A percentile compares a stretch with the other conserved stretches of the same genome.
Conservation (phyloP, 331 rosid species). For the Erythrophleum ivorense region DNA sequence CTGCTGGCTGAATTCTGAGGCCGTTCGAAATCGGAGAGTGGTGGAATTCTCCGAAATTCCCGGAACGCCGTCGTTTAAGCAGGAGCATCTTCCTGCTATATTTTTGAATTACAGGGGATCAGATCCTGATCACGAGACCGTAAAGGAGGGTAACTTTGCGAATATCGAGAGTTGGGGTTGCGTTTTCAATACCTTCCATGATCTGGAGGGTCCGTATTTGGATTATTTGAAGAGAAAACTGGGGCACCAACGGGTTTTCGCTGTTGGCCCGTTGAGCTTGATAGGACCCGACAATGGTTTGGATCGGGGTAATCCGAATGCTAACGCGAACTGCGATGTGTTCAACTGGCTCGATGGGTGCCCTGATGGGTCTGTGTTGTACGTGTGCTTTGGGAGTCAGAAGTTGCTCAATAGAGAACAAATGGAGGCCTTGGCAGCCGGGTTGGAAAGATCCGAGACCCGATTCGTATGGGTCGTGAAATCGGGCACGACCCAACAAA, state of each 20-base stretch:
- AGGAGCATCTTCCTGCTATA: slow-evolving; percentile 55
- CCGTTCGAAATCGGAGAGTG: background rate
- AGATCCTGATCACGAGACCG: slow-evolving; percentile 49
- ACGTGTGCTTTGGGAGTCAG: slow-evolving; percentile 85
- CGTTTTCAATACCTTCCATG: slow-evolving; percentile 49
- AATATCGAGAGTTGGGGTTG: slow-evolving; percentile 55
- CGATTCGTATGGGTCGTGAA: slow-evolving; percentile 71
- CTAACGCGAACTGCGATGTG: background rate
- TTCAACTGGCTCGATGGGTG: slow-evolving; percentile 60
- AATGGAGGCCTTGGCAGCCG: slow-evolving; percentile 69
- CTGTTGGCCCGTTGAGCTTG: slow-evolving; percentile 55
- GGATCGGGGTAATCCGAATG: background rate
- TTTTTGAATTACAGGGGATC: slow-evolving; percentile 43
- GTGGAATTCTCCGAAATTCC: slow-evolving; percentile 46
- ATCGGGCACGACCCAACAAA: slow-evolving; percentile 10
- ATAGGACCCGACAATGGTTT: background rate
- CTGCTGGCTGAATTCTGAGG: slow-evolving; percentile 22
- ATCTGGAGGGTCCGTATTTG: slow-evolving; percentile 51
- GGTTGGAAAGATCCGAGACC: slow-evolving; percentile 57
- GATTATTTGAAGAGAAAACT: slow-evolving; percentile 19
- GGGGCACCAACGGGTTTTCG: slow-evolving; percentile 46
- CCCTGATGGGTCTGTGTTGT: slow-evolving; percentile 65
- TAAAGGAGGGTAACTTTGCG: slow-evolving; percentile 40
- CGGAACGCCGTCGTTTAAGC: slow-evolving; percentile 51
- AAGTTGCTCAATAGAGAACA: slow-evolving; percentile 51